Conservation (phyloP, 2,329 filamentous ascomycete genomes). For the Daldinia sp. region DNA sequence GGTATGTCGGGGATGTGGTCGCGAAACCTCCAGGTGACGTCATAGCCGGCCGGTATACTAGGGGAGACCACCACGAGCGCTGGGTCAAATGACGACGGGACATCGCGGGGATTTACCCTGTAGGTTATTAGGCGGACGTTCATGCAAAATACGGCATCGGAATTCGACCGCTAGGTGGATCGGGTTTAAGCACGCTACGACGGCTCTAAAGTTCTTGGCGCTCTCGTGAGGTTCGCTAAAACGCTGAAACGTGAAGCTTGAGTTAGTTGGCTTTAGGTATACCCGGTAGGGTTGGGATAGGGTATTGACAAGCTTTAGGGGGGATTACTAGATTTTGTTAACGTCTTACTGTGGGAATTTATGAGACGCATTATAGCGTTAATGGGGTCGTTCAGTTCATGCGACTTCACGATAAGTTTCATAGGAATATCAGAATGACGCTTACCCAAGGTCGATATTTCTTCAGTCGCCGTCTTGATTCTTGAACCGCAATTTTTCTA, state of each 20-base stretch:
- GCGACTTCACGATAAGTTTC: no score
- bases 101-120: no score
- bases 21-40: constrained; percentile 9
- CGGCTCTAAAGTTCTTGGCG: background rate
- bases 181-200: background rate
- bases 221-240: background rate
- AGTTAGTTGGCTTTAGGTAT: background rate
- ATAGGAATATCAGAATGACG: no score
- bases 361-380: no score
- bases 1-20: background rate
- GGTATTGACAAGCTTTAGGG: no score
- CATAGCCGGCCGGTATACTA: constrained; percentile 2
- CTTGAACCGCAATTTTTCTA: no score
- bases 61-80: background rate
- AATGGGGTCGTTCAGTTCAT: no score
- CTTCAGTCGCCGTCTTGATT: no score
- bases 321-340: no score
- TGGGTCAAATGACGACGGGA: background rate
- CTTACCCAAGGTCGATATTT: no score
- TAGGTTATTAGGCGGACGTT: background rate
- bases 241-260: background rate
- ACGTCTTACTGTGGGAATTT: no score
- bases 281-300: no score
- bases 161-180: background rate
- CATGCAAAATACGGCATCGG: background rate